A percentile compares a stretch with the other conserved stretches of the same genome.
These are phyloP conservation scores for Ophiostoma ips DNA, from an alignment of 2,329 filamentous ascomycete genomes.

Conservation along the genomic window DNA sequence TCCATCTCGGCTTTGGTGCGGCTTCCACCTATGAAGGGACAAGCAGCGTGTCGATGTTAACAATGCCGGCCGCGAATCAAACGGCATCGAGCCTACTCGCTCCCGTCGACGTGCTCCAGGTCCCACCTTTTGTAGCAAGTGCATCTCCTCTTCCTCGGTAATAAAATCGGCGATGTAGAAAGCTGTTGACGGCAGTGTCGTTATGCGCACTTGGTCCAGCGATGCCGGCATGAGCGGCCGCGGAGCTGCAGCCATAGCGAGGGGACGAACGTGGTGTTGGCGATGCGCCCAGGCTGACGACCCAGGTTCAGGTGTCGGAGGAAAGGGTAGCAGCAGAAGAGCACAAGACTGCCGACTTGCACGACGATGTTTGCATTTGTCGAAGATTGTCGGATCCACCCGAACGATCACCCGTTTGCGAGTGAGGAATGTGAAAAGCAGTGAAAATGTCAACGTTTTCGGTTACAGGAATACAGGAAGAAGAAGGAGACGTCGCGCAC, in stretches of 20 bases:
- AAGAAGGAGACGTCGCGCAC: background rate
- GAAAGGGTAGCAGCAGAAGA: too few species aligned
- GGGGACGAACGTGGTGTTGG: background rate
- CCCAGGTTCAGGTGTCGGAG: too few species aligned
- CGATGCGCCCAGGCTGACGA: too few species aligned
- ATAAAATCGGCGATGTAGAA: slow-evolving; percentile 87
- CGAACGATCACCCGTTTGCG: background rate
- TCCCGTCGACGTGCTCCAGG: background rate
- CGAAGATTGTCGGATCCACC: too few species aligned
- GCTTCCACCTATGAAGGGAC: slow-evolving; percentile 33
- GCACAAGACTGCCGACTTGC: too few species aligned
- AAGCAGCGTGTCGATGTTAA: background rate
- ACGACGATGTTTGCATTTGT: too few species aligned
- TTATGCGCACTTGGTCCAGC: slow-evolving; percentile 39
- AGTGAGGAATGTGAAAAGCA: background rate
- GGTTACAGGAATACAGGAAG: too few species aligned
- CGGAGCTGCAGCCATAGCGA: too few species aligned
- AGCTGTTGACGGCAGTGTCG: slow-evolving; percentile 45
- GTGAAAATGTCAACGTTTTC: background rate
- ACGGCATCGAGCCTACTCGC: background rate
- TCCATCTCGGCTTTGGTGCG: slow-evolving; percentile 68
- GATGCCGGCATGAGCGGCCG: slow-evolving; percentile 26
- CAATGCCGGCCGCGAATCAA: background rate
- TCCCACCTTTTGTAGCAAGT: slow-evolving; percentile 55
- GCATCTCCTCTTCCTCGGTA: slow-evolving; percentile 54